A percentile compares a stretch with the other conserved stretches of the same genome.
Conservation (phyloP, 1,284 basidiomycete genomes). For the Porogramme epimiltina region DNA sequence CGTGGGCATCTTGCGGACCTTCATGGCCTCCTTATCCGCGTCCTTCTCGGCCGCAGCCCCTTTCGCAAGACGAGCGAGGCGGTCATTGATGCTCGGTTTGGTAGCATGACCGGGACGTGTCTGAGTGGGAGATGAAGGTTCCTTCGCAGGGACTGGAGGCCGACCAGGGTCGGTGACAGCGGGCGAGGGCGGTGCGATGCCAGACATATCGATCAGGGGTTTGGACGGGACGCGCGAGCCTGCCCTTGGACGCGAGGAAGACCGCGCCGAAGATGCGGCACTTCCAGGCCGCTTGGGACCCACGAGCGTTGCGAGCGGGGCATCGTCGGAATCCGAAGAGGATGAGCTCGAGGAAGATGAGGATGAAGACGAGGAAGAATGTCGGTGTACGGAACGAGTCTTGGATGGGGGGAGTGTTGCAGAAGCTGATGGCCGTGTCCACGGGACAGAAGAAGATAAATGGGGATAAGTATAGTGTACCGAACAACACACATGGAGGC, state of each 20-base stretch:
- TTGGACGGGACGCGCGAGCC: conserved; percentile 38
- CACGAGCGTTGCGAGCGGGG: conserved; percentile 43
- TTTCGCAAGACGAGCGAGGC: conserved; percentile 29
- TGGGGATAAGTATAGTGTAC: background rate
- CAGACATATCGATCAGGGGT: conserved; percentile 53
- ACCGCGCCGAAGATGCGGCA: conserved; percentile 42
- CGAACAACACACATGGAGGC: background rate
- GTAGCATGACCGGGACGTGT: conserved; percentile 10
- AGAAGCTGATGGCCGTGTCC: background rate
- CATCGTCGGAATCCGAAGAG: conserved; percentile 37
- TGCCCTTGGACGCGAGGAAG: conserved; percentile 20
- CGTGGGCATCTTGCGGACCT: conserved; percentile 17
- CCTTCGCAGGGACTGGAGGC: conserved; percentile 21
- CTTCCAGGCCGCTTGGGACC: conserved; percentile 46
- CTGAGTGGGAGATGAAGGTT: conserved; percentile 10
- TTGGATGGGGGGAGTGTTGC: conserved; percentile 2
- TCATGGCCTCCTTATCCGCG: conserved; percentile 6
- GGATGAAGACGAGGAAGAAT: conserved; percentile 14
- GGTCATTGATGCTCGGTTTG: conserved; percentile 33
- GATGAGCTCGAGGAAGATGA: conserved; percentile 14
- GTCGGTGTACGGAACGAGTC: conserved; percentile 5
- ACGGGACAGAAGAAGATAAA: background rate
- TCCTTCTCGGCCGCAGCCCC: conserved; percentile 19
- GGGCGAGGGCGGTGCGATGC: conserved; percentile 24
- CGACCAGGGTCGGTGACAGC: conserved; percentile 10